phyloP scores from a whole-genome alignment of 75 land plant species.

The Cryptomeria japonica region DNA sequence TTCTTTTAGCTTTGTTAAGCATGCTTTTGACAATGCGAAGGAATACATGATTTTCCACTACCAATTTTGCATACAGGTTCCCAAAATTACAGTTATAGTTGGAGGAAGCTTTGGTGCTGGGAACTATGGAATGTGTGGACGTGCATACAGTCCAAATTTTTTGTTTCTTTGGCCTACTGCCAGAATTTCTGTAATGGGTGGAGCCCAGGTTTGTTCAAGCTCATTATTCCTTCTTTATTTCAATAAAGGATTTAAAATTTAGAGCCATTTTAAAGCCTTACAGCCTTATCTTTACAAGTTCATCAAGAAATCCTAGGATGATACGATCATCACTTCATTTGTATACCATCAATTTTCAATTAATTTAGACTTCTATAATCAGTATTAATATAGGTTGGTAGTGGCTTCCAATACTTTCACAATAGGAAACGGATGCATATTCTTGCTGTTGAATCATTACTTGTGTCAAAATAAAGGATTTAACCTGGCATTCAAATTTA shows the following conservation, averaged over 20 bases:
- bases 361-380: not conserved
- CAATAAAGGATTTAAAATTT: not conserved
- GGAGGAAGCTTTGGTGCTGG: constrained; percentile 99
- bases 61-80: constrained; percentile 58
- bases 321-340: not conserved
- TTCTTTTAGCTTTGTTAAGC: not conserved
- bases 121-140: constrained; percentile 99
- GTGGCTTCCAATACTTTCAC: not conserved
- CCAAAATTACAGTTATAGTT: constrained; percentile 88
- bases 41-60: not conserved
- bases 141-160: constrained; percentile 97
- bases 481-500: not conserved
- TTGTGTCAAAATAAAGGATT: not conserved
- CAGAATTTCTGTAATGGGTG: constrained; percentile 99
- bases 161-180: constrained; percentile 98
- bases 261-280: not conserved
- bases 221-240: not conserved
- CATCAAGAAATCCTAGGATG: not conserved
- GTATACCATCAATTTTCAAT: not conserved
- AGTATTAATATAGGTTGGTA: not conserved
- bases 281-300: not conserved
- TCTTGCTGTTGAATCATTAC: not conserved
- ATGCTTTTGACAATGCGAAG: constrained; percentile 3
- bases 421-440: not conserved
- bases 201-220: constrained; percentile 68